These are phyloP conservation scores for Eimeria maxima DNA, from an alignment of 169 alveolate species.

Conservation along the genomic window DNA sequence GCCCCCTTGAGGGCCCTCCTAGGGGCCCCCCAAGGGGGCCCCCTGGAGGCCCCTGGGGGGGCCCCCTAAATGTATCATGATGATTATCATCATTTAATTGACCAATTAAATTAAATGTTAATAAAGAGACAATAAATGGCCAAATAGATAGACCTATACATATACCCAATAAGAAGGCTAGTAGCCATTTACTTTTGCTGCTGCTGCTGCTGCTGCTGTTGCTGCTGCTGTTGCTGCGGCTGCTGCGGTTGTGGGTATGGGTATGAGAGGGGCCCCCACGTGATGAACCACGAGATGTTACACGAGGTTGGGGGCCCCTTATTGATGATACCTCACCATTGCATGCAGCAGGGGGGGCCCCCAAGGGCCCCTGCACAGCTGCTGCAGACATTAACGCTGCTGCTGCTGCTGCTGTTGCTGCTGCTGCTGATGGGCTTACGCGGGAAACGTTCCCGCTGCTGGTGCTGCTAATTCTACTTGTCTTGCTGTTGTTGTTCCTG, in stretches of 20 bases:
- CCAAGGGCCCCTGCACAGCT: neutral
- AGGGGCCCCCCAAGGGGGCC: constrained; percentile 2
- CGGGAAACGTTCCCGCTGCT: too few relatives aligned
- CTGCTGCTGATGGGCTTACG: neutral
- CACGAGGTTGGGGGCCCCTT: too few relatives aligned
- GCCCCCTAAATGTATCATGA: neutral
- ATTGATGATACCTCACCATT: neutral
- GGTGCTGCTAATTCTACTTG: too few relatives aligned
- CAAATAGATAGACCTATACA: constrained; percentile 66
- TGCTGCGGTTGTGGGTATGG: neutral
- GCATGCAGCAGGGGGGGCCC: neutral
- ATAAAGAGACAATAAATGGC: constrained; percentile 68
- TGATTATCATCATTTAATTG: neutral
- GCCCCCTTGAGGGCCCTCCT: too few relatives aligned
- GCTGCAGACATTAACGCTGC: neutral
- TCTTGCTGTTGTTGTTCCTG: neutral
- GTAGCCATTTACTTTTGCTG: constrained; percentile 20
- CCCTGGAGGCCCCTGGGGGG: neutral
- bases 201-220: constrained; percentile 40
- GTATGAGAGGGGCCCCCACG: constrained; percentile 28
- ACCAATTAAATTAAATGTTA: constrained; percentile 27
- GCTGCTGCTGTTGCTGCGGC: constrained; percentile 28
- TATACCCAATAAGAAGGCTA: constrained; percentile 16
- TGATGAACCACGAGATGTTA: too few relatives aligned
- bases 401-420: constrained; percentile 58